Base-by-base conservation (phyloP, 1,284 basidiomycete species). In the Cystobasidium sp. region DNA sequence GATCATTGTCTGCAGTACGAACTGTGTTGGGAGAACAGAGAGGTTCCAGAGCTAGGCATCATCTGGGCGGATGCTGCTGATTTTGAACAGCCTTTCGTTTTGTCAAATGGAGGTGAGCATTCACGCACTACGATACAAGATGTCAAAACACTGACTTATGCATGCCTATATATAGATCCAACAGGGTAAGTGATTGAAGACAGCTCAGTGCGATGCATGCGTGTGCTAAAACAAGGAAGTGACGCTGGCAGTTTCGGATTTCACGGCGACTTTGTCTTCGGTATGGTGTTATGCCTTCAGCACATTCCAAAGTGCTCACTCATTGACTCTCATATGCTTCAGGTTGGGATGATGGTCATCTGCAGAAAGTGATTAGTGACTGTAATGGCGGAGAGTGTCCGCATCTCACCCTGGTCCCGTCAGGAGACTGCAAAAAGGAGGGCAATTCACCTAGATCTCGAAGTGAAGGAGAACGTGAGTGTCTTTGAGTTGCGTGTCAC, bases 341-440 rank as follows among this genome's bases (percentile, higher is more conserved):
- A 43, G 67, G 53, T n/a, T 68, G 67, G 67, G 67, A 68, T 18
- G 52, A 18, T 16, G 53, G 39, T 3, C 52, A 58, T 39, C 67
- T 68, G 41, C 31, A 43, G n/a, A 49, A 44, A 47, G 67, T 53
- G 56, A 51, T 68, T 5, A 58, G 58, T 18, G 67, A 68, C 14
- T 68, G 67, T 37, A 56, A 14, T 14, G 55, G 55, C 4, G 31
- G 14, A 22, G 16, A 51, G 47, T 67, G 65, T 49, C 6, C 14
- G 46, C 65, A 67, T 24, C 53, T 67, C 24, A 49, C 46, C 43
- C n/a, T 67, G 31, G 24, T 44, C 18, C 20, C 51, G 24, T 44
- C 18, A 53, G 24, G 47, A 9, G 16, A 24, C 22, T 67, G 43
- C 22, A 37, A 39, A 55, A 51, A 37, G 12, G 65, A 43, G 18